A percentile compares a stretch with the other conserved stretches of the same genome.
These are phyloP conservation scores for Claviceps spartinae DNA, from an alignment of 2,329 filamentous ascomycete species.

Conservation along the genomic window DNA sequence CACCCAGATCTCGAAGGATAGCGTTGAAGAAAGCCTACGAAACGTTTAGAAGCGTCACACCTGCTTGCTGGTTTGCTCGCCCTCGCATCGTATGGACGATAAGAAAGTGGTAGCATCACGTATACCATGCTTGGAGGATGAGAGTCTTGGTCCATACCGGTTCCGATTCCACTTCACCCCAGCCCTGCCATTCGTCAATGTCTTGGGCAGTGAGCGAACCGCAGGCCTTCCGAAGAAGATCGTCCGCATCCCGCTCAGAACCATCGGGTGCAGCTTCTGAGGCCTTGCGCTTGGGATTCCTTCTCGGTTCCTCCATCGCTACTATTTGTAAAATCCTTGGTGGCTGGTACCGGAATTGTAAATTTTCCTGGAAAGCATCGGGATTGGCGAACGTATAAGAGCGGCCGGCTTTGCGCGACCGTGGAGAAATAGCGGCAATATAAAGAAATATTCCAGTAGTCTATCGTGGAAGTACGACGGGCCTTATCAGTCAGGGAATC, in stretches of 20 bases:
- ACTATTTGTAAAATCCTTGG: neutral
- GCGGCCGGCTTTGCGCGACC: neutral
- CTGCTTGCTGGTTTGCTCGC: neutral
- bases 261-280: slow-evolving; percentile 12
- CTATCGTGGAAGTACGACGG: neutral
- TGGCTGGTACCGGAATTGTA: neutral
- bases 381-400: neutral
- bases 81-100: neutral
- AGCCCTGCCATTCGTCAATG: slow-evolving; percentile 52
- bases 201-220: slow-evolving; percentile 37
- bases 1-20: slow-evolving; percentile 68
- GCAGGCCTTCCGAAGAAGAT: slow-evolving; percentile 33
- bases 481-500: neutral
- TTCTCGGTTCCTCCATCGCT: slow-evolving; percentile 10
- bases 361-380: neutral
- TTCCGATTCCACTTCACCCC: slow-evolving; percentile 80
- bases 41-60: neutral
- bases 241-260: slow-evolving; percentile 13
- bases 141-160: slow-evolving; percentile 43
- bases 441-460: neutral
- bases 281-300: slow-evolving; percentile 33
- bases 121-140: no score
- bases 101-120: neutral
- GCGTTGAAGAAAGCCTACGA: slow-evolving; percentile 67
- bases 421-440: neutral